A percentile compares a stretch with the other conserved stretches of the same genome.
These are phyloP conservation scores for Hypoxylon rickii DNA, from an alignment of 495 filamentous ascomycete genomes.

Conservation along the genomic window DNA sequence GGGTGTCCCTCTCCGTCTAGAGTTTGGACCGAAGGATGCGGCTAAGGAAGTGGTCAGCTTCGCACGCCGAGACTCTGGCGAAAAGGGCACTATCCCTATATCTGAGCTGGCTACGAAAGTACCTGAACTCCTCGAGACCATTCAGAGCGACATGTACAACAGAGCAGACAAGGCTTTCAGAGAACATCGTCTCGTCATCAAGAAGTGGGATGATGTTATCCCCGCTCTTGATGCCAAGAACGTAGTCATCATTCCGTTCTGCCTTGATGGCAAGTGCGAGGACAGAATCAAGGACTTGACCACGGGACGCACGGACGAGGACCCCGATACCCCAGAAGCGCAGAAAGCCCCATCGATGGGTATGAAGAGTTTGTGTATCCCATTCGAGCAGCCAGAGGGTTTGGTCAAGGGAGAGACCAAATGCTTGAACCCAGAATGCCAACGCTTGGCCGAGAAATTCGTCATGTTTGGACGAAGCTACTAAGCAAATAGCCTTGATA, in stretches of 20 bases:
- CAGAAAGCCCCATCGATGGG: constrained; percentile 90
- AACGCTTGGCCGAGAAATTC: constrained; percentile 72
- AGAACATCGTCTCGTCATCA: constrained; percentile 77
- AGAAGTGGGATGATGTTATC: constrained; percentile 86
- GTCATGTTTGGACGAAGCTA: constrained; percentile 82
- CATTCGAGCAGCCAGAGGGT: constrained; percentile 89
- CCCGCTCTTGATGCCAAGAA: constrained; percentile 91
- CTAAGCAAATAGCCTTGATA: constrained; percentile 34
- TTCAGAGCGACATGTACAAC: constrained; percentile 83
- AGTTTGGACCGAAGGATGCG: constrained; percentile 92
- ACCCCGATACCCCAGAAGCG: constrained; percentile 66
- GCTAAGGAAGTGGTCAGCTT: constrained; percentile 80
- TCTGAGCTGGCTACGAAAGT: constrained; percentile 70
- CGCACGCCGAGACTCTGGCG: constrained; percentile 86
- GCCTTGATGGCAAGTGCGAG: constrained; percentile 80
- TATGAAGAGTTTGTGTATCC: constrained; percentile 96
- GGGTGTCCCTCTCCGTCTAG: constrained; percentile 89
- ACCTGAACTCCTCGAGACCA: constrained; percentile 80
- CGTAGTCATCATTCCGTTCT: constrained; percentile 85
- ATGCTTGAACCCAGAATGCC: constrained; percentile 87
- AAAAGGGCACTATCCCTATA: constrained; percentile 74
- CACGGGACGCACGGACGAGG: constrained; percentile 69
- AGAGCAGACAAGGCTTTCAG: constrained; percentile 78
- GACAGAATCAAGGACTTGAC: constrained; percentile 92
- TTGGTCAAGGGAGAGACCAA: constrained; percentile 79